These are phyloP conservation scores for Tetracladium marchalianum DNA, from an alignment of 495 filamentous ascomycete species.

Conservation along the genomic window DNA sequence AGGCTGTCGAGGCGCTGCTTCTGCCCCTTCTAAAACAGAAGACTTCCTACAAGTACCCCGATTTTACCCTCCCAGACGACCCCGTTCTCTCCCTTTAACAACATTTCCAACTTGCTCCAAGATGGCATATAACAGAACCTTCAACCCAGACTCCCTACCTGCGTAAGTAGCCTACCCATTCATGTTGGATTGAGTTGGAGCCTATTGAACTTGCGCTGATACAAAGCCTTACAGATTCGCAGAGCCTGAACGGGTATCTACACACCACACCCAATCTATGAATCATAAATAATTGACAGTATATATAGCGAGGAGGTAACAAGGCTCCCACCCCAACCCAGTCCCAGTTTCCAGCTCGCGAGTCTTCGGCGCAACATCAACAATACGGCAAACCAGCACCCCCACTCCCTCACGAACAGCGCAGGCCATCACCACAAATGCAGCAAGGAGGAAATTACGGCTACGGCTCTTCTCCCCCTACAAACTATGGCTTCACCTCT, in stretches of 20 bases:
- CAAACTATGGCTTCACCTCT: slow-evolving; percentile 35
- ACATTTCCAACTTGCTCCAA: slow-evolving; percentile 9
- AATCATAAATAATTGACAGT: slow-evolving; percentile 1
- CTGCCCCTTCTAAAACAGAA: no score
- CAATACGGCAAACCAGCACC: slow-evolving; percentile 25
- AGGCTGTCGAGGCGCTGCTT: no score
- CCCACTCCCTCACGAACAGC: slow-evolving; percentile 14
- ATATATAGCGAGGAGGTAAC: slow-evolving; percentile 4
- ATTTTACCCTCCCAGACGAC: no score
- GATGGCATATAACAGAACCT: slow-evolving; percentile 91
- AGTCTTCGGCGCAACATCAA: slow-evolving; percentile 19
- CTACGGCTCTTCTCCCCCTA: slow-evolving; percentile 23
- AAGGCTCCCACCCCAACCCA: slow-evolving; percentile 4
- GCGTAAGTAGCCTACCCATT: slow-evolving; percentile 52
- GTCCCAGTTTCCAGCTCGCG: background rate
- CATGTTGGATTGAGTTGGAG: background rate
- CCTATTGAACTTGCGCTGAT: slow-evolving; percentile 11
- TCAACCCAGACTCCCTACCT: slow-evolving; percentile 95
- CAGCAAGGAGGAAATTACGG: slow-evolving; percentile 17
- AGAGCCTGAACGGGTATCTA: slow-evolving; percentile 79
- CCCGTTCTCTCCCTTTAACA: no score
- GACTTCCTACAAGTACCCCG: no score
- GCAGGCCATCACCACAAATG: slow-evolving; percentile 14
- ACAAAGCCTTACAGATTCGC: slow-evolving; percentile 56
- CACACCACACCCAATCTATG: background rate